phyloP scores from a whole-genome alignment of 352 stramenopile genomes.

The Phytophthora megakarya region DNA sequence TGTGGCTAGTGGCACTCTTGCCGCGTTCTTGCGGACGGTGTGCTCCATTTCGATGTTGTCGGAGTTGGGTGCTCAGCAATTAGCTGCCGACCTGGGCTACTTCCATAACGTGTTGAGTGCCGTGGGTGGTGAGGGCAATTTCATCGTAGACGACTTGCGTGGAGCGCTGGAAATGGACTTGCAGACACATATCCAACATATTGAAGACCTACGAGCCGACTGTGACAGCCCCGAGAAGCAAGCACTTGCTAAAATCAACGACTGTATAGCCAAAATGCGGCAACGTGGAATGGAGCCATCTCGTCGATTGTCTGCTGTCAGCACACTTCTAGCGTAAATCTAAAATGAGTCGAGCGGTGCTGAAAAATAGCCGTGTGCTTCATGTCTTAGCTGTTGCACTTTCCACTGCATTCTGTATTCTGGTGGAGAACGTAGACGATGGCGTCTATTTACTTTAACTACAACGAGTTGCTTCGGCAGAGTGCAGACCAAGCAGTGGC shows the following conservation, averaged over 20 bases:
- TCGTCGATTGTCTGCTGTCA: constrained; percentile 20
- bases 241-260: constrained; percentile 56
- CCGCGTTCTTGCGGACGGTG: constrained; percentile 55
- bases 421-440: constrained; percentile 3
- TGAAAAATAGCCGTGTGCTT: constrained; percentile 17
- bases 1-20: constrained; percentile 68
- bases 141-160: constrained; percentile 56
- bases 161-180: constrained; percentile 45
- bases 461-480: constrained; percentile 36
- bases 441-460: constrained; percentile 40
- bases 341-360: constrained; percentile 20
- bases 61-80: constrained; percentile 56
- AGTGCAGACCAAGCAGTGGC: constrained; percentile 23
- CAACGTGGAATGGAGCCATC: constrained; percentile 32
- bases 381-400: constrained; percentile 14
- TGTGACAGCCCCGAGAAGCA: constrained; percentile 31
- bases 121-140: constrained; percentile 61
- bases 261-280: constrained; percentile 45
- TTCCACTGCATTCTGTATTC: constrained; percentile 1
- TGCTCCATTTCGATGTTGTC: constrained; percentile 67
- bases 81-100: constrained; percentile 75
- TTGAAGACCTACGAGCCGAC: constrained; percentile 36
- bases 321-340: constrained; percentile 21
- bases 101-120: constrained; percentile 84
- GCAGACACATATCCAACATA: constrained; percentile 38